Evolutionary conservation across 371 early-diverging fungal species (phyloP), one percentile per base, ranked within the genome.

Genomic region (Phascolomyces articulosus): DNA sequence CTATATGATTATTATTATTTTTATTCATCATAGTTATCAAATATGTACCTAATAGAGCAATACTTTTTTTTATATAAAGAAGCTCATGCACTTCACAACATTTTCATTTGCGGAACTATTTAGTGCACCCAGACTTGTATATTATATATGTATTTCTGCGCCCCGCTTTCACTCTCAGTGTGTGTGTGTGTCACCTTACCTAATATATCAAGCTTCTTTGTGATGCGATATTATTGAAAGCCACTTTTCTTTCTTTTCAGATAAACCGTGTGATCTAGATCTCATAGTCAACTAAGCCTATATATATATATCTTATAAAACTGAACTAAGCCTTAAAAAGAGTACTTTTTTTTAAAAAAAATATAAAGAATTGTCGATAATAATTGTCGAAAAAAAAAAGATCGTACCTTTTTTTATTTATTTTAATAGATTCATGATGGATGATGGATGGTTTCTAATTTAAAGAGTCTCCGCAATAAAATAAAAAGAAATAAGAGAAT

Each of bases 51-150:
- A 6, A 34, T 34, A 9, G 11, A 34, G 11, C 34, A 34, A 34
- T 9, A 34, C 34, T 11, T 34, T n/a, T n/a, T n/a, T n/a, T n/a
- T n/a, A n/a, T n/a, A n/a, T n/a, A 11, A 34, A 6, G 11, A 26
- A 6, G 40, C 58, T 41, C 47, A 59, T 59, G 47, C 60, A 59
- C 26, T 26, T n/a, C n/a, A 59, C 27, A 44, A 44, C 60, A n/a
- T 55, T 24, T 62, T 62, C 55, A 62, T 62, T 62, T 62, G 63
- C 63, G 63, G 41, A 62, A 21, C 51, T 51, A 6, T 51, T 51
- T 51, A 51, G 51, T 51, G 51, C 15, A 51, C 51, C 51, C 51
- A n/a, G 51, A 51, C 51, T 51, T n/a, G n/a, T n/a, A n/a, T n/a
- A n/a, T n/a, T n/a, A n/a, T n/a, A n/a, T n/a, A 23, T 51, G 51